A percentile compares a stretch with the other conserved stretches of the same genome.
These are phyloP conservation scores for Globisporangium paroecandrum DNA, from an alignment of 352 stramenopile species.

Conservation along the genomic window DNA sequence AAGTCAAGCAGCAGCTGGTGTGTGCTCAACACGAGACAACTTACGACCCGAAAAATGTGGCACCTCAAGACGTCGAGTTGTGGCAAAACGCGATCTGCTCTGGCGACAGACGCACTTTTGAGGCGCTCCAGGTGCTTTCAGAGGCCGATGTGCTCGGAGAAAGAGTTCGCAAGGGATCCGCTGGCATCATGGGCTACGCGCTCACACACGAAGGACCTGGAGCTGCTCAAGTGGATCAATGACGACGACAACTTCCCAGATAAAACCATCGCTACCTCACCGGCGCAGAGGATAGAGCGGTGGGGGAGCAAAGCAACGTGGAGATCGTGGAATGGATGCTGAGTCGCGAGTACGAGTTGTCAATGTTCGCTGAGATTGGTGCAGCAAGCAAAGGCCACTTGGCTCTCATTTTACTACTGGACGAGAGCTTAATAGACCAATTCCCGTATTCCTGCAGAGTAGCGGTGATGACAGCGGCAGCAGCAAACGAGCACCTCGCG, in stretches of 20 bases:
- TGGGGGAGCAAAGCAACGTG: background rate
- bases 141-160: background rate
- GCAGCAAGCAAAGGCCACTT: slow-evolving; percentile 21
- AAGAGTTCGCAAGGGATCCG: background rate
- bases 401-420: slow-evolving; percentile 29
- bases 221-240: slow-evolving; percentile 9
- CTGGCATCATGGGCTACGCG: background rate
- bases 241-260: background rate
- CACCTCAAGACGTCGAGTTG: too few relatives aligned
- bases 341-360: background rate
- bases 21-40: background rate
- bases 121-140: background rate
- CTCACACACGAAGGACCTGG: background rate
- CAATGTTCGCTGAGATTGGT: background rate
- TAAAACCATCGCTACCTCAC: background rate
- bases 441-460: background rate
- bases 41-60: too few relatives aligned
- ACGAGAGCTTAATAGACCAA: slow-evolving; percentile 7
- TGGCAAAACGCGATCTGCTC: background rate
- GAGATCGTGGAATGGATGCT: background rate
- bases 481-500: slow-evolving; percentile 1
- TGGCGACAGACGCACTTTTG: slow-evolving; percentile 3
- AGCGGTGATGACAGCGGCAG: slow-evolving; percentile 8
- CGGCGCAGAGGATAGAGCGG: background rate
- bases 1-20: background rate